phyloP scores from a whole-genome alignment of 2,329 filamentous ascomycete genomes.

The Cadophora malorum region DNA sequence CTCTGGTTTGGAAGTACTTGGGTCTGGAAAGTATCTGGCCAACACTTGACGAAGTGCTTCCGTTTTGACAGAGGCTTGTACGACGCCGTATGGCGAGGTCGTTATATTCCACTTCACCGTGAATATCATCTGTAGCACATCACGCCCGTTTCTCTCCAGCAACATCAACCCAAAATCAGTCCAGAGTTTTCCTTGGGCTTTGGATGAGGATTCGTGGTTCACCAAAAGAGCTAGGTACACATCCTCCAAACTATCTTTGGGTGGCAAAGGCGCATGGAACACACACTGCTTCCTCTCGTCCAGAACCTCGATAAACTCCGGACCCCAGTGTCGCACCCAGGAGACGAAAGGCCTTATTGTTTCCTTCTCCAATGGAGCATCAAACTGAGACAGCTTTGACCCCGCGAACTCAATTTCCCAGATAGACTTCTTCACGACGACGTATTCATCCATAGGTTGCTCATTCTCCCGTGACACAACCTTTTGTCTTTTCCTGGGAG shows the following conservation, averaged over 20 bases:
- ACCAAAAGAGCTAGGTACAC: conserved; percentile 37
- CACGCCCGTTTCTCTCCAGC: conserved; percentile 29
- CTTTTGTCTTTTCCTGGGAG: conserved; percentile 40
- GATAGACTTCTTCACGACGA: conserved; percentile 38
- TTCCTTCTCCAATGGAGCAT: conserved; percentile 33
- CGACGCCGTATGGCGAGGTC: conserved; percentile 35
- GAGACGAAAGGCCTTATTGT: conserved; percentile 34
- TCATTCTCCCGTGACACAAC: neutral
- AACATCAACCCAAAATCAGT: conserved; percentile 40
- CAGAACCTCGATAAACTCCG: conserved; percentile 37
- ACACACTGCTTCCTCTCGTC: conserved; percentile 32
- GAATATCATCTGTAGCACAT: conserved; percentile 38
- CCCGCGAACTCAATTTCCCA: conserved; percentile 34
- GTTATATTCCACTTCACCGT: conserved; percentile 44
- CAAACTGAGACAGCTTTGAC: conserved; percentile 28
- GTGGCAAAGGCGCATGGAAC: conserved; percentile 33
- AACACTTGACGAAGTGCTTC: conserved; percentile 40
- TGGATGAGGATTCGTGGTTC: conserved; percentile 29
- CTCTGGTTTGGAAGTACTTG: conserved; percentile 27
- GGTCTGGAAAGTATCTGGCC: conserved; percentile 41
- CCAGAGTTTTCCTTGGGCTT: conserved; percentile 40
- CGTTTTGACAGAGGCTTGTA: conserved; percentile 29
- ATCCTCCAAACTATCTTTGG: conserved; percentile 32
- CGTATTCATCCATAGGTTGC: conserved; percentile 32
- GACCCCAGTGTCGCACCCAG: conserved; percentile 23